Evolutionary conservation across 2,329 filamentous ascomycete genomes (phyloP), one percentile per base, ranked within the genome.

Genomic region (Aureobasidium sp.): DNA sequence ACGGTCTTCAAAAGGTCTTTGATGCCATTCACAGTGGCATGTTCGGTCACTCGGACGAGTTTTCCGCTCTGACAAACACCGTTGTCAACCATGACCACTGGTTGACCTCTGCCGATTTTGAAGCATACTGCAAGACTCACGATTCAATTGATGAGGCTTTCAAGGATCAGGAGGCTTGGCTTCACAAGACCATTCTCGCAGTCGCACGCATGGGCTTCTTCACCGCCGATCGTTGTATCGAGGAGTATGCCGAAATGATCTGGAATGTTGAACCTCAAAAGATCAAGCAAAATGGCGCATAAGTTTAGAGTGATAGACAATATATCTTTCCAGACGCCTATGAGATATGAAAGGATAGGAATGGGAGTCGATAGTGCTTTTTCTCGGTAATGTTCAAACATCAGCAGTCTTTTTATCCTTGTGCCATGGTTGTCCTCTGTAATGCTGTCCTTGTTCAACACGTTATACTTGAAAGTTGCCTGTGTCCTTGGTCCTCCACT

Each of bases 141-240:
- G 82, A 85, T 63, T 82, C 97, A 61, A 92, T 99, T 36, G 94
- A 99, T 71, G 87, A 93, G 77, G 87, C 91, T 56, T 99, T 95
- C 81, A 86, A 85, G 76, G 88, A 97, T 77, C 89, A 93, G 74
- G 91, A 97, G 64, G 88, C 90, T 70, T 99, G 94, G 94, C 78
- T 95, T 63, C 88, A 85, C 65, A 97, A 97, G 83, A 88, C 84
- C 66, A 97, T 99, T 71, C 87, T 84, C 45, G 89, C 89, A 63
- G 94, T 99, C 20, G 83, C 91, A 7, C 82, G 92, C 44, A 99
- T 99, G 94, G 94, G 93, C 41, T 97, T 97, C 84, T 97, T 97
- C 80, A 92, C 87, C 68, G 93, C 89, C 66, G 93, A 97, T 75
- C 84, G 93, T 42, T 96, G 93, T 77, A 97, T 97, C 75, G 90